A percentile compares a stretch with the other conserved stretches of the same genome.
These are phyloP conservation scores for Ascochyta lentis DNA, from an alignment of 2,329 filamentous ascomycete species.

Conservation along the genomic window DNA sequence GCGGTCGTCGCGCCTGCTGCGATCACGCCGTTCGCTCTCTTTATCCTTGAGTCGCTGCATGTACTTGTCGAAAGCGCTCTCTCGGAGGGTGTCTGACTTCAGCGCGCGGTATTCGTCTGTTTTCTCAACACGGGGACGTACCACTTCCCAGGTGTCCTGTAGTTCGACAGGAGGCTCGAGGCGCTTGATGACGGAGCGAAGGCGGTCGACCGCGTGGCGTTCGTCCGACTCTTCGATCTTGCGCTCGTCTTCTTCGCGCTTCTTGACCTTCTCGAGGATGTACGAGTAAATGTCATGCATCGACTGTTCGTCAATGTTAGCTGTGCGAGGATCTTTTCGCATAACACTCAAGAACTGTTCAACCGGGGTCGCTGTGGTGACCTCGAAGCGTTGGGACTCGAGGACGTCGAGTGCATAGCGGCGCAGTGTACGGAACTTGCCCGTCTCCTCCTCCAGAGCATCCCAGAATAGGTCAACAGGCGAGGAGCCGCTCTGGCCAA, in stretches of 20 bases:
- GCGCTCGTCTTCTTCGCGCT: constrained; percentile 83
- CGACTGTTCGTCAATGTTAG: constrained; percentile 81
- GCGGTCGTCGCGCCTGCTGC: constrained; percentile 48
- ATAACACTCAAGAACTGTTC: constrained; percentile 86
- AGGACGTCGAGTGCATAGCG: constrained; percentile 88
- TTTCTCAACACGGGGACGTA: constrained; percentile 79
- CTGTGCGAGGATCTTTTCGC: constrained; percentile 85
- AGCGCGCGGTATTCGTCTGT: constrained; percentile 85
- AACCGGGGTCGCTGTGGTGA: constrained; percentile 83
- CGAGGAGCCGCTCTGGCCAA: constrained; percentile 82
- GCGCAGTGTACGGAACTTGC: constrained; percentile 77
- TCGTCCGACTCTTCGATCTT: constrained; percentile 83
- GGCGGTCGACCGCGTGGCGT: constrained; percentile 80
- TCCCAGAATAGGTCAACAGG: constrained; percentile 97
- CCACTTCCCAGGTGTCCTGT: constrained; percentile 86
- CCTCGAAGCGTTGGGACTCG: constrained; percentile 92
- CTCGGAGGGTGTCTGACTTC: constrained; percentile 80
- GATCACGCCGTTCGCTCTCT: constrained; percentile 68
- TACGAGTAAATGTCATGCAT: constrained; percentile 84
- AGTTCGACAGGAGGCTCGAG: constrained; percentile 81
- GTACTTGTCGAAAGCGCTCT: constrained; percentile 87
- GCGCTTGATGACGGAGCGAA: constrained; percentile 87
- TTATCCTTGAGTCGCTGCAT: constrained; percentile 90
- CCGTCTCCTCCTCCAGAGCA: constrained; percentile 89
- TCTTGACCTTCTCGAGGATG: constrained; percentile 83